Percentiles rank a stretch among this genome's conserved stretches.
phyloP scores from a whole-genome alignment of 768 basidiomycete species.

The Dioszegia hungarica region DNA sequence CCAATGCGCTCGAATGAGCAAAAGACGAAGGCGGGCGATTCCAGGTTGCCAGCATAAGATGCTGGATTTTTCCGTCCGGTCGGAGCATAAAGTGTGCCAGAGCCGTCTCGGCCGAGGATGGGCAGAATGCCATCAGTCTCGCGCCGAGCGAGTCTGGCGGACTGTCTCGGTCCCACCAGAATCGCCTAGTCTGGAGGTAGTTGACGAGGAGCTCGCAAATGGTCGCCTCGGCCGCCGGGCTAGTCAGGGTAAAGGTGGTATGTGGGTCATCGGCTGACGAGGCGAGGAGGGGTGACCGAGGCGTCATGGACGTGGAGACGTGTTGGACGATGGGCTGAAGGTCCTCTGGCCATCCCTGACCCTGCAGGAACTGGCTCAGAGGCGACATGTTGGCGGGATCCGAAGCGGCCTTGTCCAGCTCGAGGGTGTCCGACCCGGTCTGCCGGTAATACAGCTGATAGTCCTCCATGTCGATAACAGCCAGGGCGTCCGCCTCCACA shows the following conservation, averaged over 20 bases:
- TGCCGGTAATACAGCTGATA: slow-evolving; percentile 35
- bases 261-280: not conserved
- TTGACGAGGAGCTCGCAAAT: slow-evolving; percentile 19
- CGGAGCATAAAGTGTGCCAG: slow-evolving; percentile 24
- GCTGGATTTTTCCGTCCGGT: slow-evolving; percentile 30
- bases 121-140: slow-evolving; percentile 30
- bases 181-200: slow-evolving; percentile 19
- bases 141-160: slow-evolving; percentile 13
- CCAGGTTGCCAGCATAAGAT: slow-evolving; percentile 38
- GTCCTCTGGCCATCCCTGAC: slow-evolving; percentile 26
- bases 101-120: slow-evolving; percentile 18
- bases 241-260: slow-evolving; percentile 12
- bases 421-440: not conserved
- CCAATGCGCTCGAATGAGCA: slow-evolving; percentile 22
- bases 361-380: slow-evolving; percentile 25
- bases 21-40: slow-evolving; percentile 25
- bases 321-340: slow-evolving; percentile 34
- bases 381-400: not conserved
- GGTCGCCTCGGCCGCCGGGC: not conserved
- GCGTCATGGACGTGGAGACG: slow-evolving; percentile 2
- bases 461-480: slow-evolving; percentile 34
- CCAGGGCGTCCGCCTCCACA: slow-evolving; percentile 34
- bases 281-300: slow-evolving; percentile 10
- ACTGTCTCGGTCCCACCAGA: slow-evolving; percentile 38
- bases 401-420: slow-evolving; percentile 1